Percentiles rank a stretch among this genome's conserved stretches.
Conservation (phyloP, 768 basidiomycete species). For the Boletellus ananas region DNA sequence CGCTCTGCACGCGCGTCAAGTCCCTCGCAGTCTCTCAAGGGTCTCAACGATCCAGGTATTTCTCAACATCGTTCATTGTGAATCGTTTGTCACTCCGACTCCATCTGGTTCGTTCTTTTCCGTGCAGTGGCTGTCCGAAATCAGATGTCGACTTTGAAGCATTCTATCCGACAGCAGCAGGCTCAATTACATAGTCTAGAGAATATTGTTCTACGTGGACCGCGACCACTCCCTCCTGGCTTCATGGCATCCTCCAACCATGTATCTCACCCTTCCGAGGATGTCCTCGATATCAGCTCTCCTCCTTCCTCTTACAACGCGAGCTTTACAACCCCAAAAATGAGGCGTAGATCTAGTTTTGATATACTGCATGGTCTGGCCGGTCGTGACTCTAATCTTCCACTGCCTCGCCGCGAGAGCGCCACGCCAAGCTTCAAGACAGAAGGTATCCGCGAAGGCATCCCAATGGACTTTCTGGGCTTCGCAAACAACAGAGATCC, state of each 20-base stretch:
- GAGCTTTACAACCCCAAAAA: constrained; percentile 40
- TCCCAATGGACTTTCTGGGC: constrained; percentile 55
- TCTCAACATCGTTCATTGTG: constrained; percentile 20
- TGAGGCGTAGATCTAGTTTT: constrained; percentile 64
- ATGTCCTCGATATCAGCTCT: constrained; percentile 31
- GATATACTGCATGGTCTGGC: constrained; percentile 68
- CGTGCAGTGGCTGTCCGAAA: constrained; percentile 66
- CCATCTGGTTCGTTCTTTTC: constrained; percentile 26
- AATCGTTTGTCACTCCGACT: constrained; percentile 20
- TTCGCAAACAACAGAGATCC: constrained; percentile 36
- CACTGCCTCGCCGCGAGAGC: constrained; percentile 59
- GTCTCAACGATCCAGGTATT: constrained; percentile 67
- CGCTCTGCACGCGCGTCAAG: constrained; percentile 52
- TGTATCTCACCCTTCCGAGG: constrained; percentile 33
- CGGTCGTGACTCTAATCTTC: constrained; percentile 72
- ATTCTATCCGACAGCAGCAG: constrained; percentile 80
- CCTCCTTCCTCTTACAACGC: constrained; percentile 33
- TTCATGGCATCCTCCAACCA: constrained; percentile 39
- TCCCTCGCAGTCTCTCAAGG: constrained; percentile 53
- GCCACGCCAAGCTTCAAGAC: constrained; percentile 35
- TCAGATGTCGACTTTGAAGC: constrained; percentile 78
- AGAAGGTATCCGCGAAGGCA: constrained; percentile 68
- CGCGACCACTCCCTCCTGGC: constrained; percentile 52
- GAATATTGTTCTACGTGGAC: constrained; percentile 60
- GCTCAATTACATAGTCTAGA: constrained; percentile 72